Evolutionary conservation across 257 asterid genomes (phyloP).

Genomic region (Scutellaria baicalensis): DNA sequence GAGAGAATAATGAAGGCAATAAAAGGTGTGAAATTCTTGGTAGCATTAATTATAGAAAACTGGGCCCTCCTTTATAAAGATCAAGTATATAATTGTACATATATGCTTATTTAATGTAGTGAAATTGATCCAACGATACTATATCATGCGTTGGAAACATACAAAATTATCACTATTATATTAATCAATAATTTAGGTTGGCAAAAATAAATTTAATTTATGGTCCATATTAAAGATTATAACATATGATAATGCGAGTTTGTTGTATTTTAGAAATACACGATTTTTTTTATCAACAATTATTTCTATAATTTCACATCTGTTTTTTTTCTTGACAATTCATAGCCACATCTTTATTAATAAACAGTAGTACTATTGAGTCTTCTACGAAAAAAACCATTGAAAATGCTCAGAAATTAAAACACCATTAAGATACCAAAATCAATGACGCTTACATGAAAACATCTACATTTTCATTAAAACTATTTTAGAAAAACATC

Average conservation of each 20-base stretch:
- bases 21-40: not conserved
- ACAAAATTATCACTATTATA: not conserved
- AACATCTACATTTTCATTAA: too few species aligned
- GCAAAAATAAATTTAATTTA: not conserved
- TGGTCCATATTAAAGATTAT: not conserved
- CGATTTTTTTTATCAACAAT: not conserved
- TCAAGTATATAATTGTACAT: not conserved
- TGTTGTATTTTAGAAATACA: too few species aligned
- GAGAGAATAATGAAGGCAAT: not conserved
- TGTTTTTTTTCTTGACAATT: not conserved
- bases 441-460: too few species aligned
- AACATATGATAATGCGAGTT: too few species aligned
- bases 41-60: not conserved
- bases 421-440: too few species aligned
- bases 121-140: not conserved
- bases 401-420: too few species aligned
- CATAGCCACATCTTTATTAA: too few species aligned
- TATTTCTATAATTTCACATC: not conserved
- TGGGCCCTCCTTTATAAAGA: not conserved
- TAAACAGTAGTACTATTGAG: too few species aligned
- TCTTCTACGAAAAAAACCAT: too few species aligned
- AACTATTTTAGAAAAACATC: too few species aligned
- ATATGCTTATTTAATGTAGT: not conserved
- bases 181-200: slow-evolving; percentile 4
- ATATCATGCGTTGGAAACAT: not conserved